Percentiles rank a stretch among this genome's conserved stretches.
phyloP scores from a whole-genome alignment of 2,329 filamentous ascomycete species.

The Alternaria rosae region DNA sequence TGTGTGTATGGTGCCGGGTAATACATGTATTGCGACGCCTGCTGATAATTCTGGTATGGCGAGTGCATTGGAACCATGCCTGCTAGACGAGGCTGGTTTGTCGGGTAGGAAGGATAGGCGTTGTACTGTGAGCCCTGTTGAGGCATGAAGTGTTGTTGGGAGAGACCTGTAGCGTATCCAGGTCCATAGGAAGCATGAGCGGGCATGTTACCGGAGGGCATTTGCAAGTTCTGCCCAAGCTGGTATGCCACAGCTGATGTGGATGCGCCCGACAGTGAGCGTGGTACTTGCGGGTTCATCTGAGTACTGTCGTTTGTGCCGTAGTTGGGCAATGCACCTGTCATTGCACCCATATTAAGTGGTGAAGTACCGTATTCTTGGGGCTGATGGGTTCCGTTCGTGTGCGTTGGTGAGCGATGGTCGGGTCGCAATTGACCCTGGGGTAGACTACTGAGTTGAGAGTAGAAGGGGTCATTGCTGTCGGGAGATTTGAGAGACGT shows the following conservation, averaged over 20 bases:
- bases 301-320: slow-evolving; percentile 26
- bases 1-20: slow-evolving; percentile 44
- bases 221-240: slow-evolving; percentile 49
- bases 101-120: slow-evolving; percentile 32
- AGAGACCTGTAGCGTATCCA: slow-evolving; percentile 36
- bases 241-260: slow-evolving; percentile 52
- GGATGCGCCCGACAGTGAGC: slow-evolving; percentile 48
- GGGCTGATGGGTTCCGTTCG: slow-evolving; percentile 29
- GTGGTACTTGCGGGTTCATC: slow-evolving; percentile 34
- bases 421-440: slow-evolving; percentile 40
- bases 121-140: slow-evolving; percentile 33
- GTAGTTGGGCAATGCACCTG: slow-evolving; percentile 48
- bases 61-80: slow-evolving; percentile 31
- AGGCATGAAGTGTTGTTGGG: slow-evolving; percentile 39
- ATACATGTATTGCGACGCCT: slow-evolving; percentile 46
- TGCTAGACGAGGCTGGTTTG: slow-evolving; percentile 36
- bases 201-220: slow-evolving; percentile 33
- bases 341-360: slow-evolving; percentile 50
- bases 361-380: slow-evolving; percentile 38
- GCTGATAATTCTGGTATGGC: slow-evolving; percentile 41
- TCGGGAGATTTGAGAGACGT: slow-evolving; percentile 30
- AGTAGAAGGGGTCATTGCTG: slow-evolving; percentile 45
- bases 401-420: slow-evolving; percentile 36
- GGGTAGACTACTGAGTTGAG: slow-evolving; percentile 46
- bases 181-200: slow-evolving; percentile 37